Evolutionary conservation across 768 basidiomycete genomes (phyloP).

Genomic region (Lactarius akahatsu): DNA sequence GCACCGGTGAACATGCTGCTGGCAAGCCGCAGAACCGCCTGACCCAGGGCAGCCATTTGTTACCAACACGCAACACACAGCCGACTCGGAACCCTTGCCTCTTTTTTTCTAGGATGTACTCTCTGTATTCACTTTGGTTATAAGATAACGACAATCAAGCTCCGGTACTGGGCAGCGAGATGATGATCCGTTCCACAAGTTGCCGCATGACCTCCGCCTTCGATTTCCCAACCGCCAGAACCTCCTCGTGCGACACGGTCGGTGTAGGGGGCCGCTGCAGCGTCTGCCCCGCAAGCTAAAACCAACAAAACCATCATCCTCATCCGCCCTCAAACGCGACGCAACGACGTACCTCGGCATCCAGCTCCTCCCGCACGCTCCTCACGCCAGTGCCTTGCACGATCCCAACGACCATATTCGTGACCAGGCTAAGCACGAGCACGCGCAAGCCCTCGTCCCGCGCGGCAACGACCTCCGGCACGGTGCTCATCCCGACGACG

Average conservation of each 20-base stretch:
- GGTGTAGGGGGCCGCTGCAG: constrained; percentile 43
- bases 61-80: too few species aligned
- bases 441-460: constrained; percentile 72
- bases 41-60: too few species aligned
- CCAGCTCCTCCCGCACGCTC: constrained; percentile 25
- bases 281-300: constrained; percentile 60
- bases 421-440: constrained; percentile 80
- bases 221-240: constrained; percentile 59
- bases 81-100: too few species aligned
- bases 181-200: constrained; percentile 65
- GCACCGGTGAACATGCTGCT: not conserved
- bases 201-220: constrained; percentile 72
- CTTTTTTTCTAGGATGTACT: too few species aligned
- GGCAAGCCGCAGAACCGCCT: not conserved
- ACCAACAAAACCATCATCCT: not conserved
- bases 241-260: constrained; percentile 77
- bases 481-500: constrained; percentile 93
- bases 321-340: not conserved
- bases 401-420: constrained; percentile 67
- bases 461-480: constrained; percentile 84
- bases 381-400: constrained; percentile 55
- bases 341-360: constrained; percentile 57
- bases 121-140: not conserved
- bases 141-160: not conserved
- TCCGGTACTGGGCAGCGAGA: constrained; percentile 11